Percentiles rank a stretch among this genome's conserved stretches.
phyloP scores from a whole-genome alignment of 2,329 filamentous ascomycete species.

The Stemphylium vesicarium region DNA sequence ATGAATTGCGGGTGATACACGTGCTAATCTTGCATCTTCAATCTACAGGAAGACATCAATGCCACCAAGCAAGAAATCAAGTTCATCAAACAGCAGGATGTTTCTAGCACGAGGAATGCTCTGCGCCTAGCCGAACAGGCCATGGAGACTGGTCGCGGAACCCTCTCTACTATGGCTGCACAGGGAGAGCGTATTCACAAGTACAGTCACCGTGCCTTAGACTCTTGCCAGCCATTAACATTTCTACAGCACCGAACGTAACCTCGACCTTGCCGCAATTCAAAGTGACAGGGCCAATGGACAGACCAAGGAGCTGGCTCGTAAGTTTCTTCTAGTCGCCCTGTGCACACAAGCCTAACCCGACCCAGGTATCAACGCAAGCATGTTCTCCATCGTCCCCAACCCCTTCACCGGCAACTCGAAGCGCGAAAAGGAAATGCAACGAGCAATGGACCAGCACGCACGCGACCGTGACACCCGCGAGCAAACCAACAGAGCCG shows the following conservation, averaged over 20 bases:
- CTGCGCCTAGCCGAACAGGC: slow-evolving; percentile 66
- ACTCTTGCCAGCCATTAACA: slow-evolving; percentile 39
- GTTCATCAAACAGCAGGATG: slow-evolving; percentile 74
- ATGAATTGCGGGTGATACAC: neutral
- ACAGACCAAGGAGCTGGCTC: slow-evolving; percentile 82
- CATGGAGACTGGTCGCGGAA: slow-evolving; percentile 69
- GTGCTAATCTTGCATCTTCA: neutral
- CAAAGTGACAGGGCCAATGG: slow-evolving; percentile 81
- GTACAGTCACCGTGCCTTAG: slow-evolving; percentile 3
- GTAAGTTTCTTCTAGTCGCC: slow-evolving; percentile 8
- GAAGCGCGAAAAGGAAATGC: slow-evolving; percentile 64
- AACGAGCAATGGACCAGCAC: slow-evolving; percentile 69
- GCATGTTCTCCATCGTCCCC: slow-evolving; percentile 83
- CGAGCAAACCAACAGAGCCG: slow-evolving; percentile 62
- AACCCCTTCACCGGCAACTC: slow-evolving; percentile 65
- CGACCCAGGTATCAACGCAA: slow-evolving; percentile 69
- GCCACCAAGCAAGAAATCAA: slow-evolving; percentile 76
- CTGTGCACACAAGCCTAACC: neutral
- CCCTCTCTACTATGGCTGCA: slow-evolving; percentile 37
- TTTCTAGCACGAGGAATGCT: slow-evolving; percentile 73
- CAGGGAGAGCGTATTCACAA: slow-evolving; percentile 48
- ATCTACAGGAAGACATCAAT: slow-evolving; percentile 64
- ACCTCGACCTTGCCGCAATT: slow-evolving; percentile 79
- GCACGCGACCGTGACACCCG: slow-evolving; percentile 62
- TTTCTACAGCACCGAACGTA: slow-evolving; percentile 62